These are phyloP conservation scores for Capronia coronata DNA, from an alignment of 2,329 filamentous ascomycete species.

Conservation along the genomic window DNA sequence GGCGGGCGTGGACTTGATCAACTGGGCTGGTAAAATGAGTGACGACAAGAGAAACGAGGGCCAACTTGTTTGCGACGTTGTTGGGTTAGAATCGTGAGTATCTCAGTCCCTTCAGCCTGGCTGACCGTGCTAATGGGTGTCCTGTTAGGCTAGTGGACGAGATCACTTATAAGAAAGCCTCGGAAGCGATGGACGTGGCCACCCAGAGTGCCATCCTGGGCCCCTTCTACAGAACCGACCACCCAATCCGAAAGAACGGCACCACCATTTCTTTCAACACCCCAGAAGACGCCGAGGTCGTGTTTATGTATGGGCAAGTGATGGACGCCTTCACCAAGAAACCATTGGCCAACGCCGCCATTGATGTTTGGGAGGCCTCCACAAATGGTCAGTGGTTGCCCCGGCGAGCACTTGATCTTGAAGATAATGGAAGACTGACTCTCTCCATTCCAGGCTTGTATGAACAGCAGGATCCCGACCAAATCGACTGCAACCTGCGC, in stretches of 20 bases:
- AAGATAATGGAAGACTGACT: neutral
- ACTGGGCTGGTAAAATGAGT: conserved; percentile 58
- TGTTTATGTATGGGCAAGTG: conserved; percentile 60
- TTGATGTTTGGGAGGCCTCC: conserved; percentile 75
- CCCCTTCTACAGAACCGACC: conserved; percentile 73
- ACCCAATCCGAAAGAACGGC: conserved; percentile 64
- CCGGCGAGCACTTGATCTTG: neutral
- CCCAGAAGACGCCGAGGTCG: conserved; percentile 48
- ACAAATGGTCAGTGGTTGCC: conserved; percentile 53
- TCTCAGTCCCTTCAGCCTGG: neutral
- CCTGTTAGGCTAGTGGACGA: conserved; percentile 60
- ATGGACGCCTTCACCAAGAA: conserved; percentile 54
- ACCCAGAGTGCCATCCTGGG: conserved; percentile 76
- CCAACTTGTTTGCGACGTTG: conserved; percentile 53
- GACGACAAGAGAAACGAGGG: conserved; percentile 57
- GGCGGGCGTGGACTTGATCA: conserved; percentile 51
- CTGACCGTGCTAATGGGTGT: neutral
- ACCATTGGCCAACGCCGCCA: conserved; percentile 57
- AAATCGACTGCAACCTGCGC: conserved; percentile 67
- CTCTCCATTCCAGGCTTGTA: conserved; percentile 43
- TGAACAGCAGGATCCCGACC: conserved; percentile 66
- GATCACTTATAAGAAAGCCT: conserved; percentile 63
- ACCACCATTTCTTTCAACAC: conserved; percentile 55
- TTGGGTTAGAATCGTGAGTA: conserved; percentile 52
- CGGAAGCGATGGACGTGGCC: conserved; percentile 47